Conservation (phyloP, 139 green algal species). For the Asterochloris erici region DNA sequence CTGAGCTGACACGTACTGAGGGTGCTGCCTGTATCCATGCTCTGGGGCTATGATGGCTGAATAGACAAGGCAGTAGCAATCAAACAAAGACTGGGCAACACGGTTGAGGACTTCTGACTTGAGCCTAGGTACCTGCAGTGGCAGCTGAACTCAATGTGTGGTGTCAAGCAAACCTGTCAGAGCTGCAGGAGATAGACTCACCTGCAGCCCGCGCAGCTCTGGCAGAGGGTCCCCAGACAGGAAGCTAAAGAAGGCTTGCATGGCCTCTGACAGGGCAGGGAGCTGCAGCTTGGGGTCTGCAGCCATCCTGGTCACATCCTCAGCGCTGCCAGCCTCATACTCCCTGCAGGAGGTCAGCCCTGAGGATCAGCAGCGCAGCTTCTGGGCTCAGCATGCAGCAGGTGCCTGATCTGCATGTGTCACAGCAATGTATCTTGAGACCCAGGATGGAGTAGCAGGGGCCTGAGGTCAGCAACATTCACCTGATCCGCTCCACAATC, state of each 20-base stretch:
- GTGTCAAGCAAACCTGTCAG: not conserved
- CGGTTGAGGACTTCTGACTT: too few species aligned
- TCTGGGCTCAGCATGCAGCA: not conserved
- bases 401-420: not conserved
- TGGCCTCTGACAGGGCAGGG: constrained; percentile 42
- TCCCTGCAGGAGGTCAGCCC: not conserved
- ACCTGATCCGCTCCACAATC: constrained; percentile 50
- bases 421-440: not conserved
- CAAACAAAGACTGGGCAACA: too few species aligned
- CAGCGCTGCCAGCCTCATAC: constrained; percentile 1
- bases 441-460: not conserved
- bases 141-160: too few species aligned
- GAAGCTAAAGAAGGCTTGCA: constrained; percentile 65
- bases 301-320: constrained; percentile 19
- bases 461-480: not conserved
- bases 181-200: not conserved
- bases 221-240: constrained; percentile 70
- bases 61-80: too few species aligned
- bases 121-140: too few species aligned
- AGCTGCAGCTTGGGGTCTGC: constrained; percentile 57
- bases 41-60: too few species aligned
- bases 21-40: too few species aligned
- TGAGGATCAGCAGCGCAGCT: not conserved
- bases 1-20: constrained; percentile 11
- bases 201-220: constrained; percentile 68